A percentile compares a stretch with the other conserved stretches of the same genome.
Evolutionary conservation across 129 eudicot genomes (phyloP).

Genomic region (Chrysanthemum lavandulifolium): DNA sequence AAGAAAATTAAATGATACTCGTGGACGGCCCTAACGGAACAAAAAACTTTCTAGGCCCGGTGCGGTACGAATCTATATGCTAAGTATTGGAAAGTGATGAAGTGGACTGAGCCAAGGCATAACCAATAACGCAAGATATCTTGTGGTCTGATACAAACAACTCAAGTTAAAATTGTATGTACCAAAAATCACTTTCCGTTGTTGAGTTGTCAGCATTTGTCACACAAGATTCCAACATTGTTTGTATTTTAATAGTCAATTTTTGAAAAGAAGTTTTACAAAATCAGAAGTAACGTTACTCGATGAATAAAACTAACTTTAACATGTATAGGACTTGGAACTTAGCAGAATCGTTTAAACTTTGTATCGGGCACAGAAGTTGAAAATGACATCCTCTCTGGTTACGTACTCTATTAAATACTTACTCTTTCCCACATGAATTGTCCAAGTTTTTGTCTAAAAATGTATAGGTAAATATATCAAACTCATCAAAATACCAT

Average conservation of each 20-base stretch:
- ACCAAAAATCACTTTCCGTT: neutral
- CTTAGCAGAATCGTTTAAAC: constrained; percentile 20
- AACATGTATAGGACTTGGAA: neutral
- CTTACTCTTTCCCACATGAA: neutral
- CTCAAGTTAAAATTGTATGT: constrained; percentile 5
- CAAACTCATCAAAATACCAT: no score
- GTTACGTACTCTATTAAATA: no score
- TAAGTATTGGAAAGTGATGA: no score
- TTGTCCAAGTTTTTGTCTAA: constrained; percentile 30
- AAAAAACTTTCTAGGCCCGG: no score
- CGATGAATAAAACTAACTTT: constrained; percentile 5
- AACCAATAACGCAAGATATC: no score
- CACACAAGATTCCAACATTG: constrained; percentile 19
- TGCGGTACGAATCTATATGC: no score
- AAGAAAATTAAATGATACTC: no score
- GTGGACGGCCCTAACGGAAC: no score
- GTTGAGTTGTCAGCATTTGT: constrained; percentile 18
- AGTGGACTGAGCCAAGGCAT: no score
- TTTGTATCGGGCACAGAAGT: constrained; percentile 50
- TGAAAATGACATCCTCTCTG: no score
- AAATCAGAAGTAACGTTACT: neutral
- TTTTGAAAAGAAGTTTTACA: neutral
- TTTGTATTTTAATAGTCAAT: neutral
- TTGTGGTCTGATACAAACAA: neutral
- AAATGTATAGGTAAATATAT: no score